These are phyloP conservation scores for Talaromyces funiculosus DNA, from an alignment of 2,329 filamentous ascomycete species.

Conservation along the genomic window DNA sequence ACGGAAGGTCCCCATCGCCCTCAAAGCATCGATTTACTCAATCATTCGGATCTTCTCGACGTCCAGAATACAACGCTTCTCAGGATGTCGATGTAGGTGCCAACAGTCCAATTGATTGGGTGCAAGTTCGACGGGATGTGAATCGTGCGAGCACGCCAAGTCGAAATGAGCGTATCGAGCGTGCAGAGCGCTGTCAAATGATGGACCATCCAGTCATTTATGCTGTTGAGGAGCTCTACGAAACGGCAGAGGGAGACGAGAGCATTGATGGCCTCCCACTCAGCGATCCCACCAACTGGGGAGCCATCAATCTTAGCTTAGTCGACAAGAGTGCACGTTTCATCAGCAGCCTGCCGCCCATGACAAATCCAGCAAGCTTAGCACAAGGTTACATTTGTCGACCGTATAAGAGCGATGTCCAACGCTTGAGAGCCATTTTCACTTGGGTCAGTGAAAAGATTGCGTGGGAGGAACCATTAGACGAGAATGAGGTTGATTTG, in stretches of 20 bases:
- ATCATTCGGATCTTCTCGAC: slow-evolving; percentile 39
- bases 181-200: slow-evolving; percentile 88
- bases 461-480: slow-evolving; percentile 90
- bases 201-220: slow-evolving; percentile 84
- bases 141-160: slow-evolving; percentile 93
- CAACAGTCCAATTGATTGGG: slow-evolving; percentile 66
- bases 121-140: slow-evolving; percentile 93
- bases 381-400: slow-evolving; percentile 90
- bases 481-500: slow-evolving; percentile 71
- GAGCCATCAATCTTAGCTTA: slow-evolving; percentile 69
- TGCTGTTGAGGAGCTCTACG: slow-evolving; percentile 82
- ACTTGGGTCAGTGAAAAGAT: slow-evolving; percentile 97
- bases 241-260: slow-evolving; percentile 83
- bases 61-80: slow-evolving; percentile 47
- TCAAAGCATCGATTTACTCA: slow-evolving; percentile 45
- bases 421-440: slow-evolving; percentile 88
- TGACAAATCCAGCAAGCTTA: slow-evolving; percentile 73
- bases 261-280: slow-evolving; percentile 78
- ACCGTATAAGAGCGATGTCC: slow-evolving; percentile 89
- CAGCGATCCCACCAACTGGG: slow-evolving; percentile 75
- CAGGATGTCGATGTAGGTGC: slow-evolving; percentile 64
- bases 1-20: slow-evolving; percentile 40
- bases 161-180: slow-evolving; percentile 76
- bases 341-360: slow-evolving; percentile 72
- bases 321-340: slow-evolving; percentile 97